Base-by-base conservation (phyloP, 2,329 filamentous ascomycete species). In the Aquanectria penicillioides region DNA sequence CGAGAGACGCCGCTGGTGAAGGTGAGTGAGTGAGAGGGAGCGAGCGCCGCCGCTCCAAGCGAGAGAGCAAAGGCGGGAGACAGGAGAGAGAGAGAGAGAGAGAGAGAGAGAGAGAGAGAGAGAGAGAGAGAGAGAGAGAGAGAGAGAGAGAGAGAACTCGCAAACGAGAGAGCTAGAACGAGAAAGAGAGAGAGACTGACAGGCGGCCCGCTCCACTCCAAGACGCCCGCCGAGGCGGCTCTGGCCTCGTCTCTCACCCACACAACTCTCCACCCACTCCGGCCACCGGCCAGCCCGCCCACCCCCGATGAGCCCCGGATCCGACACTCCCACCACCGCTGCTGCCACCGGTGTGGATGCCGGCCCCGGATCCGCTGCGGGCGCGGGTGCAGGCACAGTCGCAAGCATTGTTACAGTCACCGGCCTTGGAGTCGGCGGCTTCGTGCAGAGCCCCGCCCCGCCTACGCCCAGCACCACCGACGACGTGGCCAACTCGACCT, bases 261-360 rank as follows among this genome's bases (percentile, higher is more conserved):
- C 44, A 34, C 36, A 20, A 22, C 51, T 40, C 47, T 46, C 40
- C 54, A 52, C 47, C 47, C 47, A 40, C 33, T 38, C 38, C 37
- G 37, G 37, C 28, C 53, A 28, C 37, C 36, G 44, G 44, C 33
- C 31, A 44, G 23, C 40, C 29, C 40, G 28, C 37, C 47, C 25
- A 38, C 33, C 40, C 44, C 59, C 57, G 47, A 69, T 69, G 66
- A 61, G 60, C 60, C 63, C 66, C 58, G 66, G 66, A 48, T 63
- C 66, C 49, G 58, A 63, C 18, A 58, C 66, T 18, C 41, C n/a
- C n/a, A 63, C 31, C 23, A 29, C 29, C 17, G 48, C 41, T 25
- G 59, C 28, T 18, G 51, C 59, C 46, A 62, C 59, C 34, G 57
- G 57, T 28, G 62, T 59, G 43, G 62, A 62, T 26, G 49, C 49